Conservation (phyloP, 2,329 filamentous ascomycete species). For the Lasiodiplodia citricola region DNA sequence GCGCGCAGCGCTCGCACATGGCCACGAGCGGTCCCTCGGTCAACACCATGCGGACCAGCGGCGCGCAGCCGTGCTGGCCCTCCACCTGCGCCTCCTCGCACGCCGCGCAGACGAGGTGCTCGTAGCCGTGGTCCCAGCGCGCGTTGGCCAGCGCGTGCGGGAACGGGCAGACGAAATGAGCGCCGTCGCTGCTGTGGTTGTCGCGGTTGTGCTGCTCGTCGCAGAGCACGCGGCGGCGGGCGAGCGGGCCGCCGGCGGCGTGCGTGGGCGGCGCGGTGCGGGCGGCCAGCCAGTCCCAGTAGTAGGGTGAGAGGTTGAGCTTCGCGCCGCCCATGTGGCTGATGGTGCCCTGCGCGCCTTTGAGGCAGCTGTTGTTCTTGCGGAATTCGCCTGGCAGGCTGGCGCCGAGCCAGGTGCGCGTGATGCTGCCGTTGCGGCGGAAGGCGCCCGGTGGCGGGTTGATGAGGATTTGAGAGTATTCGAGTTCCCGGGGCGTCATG, state of each 20-base stretch:
- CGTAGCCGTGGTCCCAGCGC: neutral
- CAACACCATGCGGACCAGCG: neutral
- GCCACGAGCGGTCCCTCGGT: neutral
- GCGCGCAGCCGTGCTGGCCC: neutral
- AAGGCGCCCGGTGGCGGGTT: neutral
- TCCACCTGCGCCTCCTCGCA: neutral
- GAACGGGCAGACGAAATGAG: neutral
- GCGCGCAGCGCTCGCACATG: neutral
- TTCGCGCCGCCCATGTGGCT: neutral
- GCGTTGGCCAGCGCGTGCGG: neutral
- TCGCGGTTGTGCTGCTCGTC: conserved; percentile 6
- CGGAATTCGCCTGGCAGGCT: neutral
- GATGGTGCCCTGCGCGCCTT: neutral
- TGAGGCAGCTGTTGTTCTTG: neutral
- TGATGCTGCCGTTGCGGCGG: neutral
- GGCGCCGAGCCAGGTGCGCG: neutral
- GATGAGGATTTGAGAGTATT: neutral
- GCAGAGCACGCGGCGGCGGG: neutral
- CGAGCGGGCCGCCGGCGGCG: neutral
- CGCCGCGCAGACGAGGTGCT: neutral
- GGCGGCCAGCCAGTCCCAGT: neutral
- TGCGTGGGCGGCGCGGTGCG: neutral
- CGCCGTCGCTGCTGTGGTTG: neutral
- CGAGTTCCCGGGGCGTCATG: neutral
- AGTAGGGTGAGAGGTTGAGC: neutral